Conservation (phyloP, 2,329 filamentous ascomycete genomes). For the Verruconis gallopava region DNA sequence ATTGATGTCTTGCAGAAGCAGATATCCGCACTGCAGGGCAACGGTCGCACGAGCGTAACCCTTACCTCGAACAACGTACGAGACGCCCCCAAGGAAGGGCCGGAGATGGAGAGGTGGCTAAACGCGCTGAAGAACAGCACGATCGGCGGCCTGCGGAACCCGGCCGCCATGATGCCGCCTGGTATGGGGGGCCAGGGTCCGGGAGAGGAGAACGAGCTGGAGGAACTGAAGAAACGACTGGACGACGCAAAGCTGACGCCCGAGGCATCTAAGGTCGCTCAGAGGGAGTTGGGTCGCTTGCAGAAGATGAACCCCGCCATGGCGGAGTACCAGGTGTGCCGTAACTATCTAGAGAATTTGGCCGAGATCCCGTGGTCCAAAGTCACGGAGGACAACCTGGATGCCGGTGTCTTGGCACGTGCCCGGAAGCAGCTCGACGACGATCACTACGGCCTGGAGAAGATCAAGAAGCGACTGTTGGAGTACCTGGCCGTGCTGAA, state of each 20-base stretch:
- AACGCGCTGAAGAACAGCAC: slow-evolving; percentile 30
- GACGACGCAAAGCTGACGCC: slow-evolving; percentile 67
- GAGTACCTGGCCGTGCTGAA: slow-evolving; percentile 95
- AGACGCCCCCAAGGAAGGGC: slow-evolving; percentile 17
- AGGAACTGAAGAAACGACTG: slow-evolving; percentile 80
- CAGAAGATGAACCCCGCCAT: slow-evolving; percentile 95
- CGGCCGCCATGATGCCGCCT: slow-evolving; percentile 18
- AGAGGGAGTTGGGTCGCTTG: slow-evolving; percentile 74
- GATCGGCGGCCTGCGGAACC: slow-evolving; percentile 13
- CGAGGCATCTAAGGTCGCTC: slow-evolving; percentile 81
- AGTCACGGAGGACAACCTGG: slow-evolving; percentile 73
- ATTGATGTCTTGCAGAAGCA: slow-evolving; percentile 75
- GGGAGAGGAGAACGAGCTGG: slow-evolving; percentile 77
- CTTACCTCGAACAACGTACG: slow-evolving; percentile 48
- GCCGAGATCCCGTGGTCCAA: slow-evolving; percentile 88
- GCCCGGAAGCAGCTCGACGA: slow-evolving; percentile 86
- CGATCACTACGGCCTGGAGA: slow-evolving; percentile 91
- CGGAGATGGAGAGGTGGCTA: slow-evolving; percentile 32
- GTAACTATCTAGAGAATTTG: slow-evolving; percentile 88
- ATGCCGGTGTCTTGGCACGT: slow-evolving; percentile 60
- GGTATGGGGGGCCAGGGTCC: slow-evolving; percentile 46
- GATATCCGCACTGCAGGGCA: slow-evolving; percentile 72
- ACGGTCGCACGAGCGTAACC: slow-evolving; percentile 63
- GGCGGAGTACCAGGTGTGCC: slow-evolving; percentile 86
- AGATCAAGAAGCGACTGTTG: slow-evolving; percentile 89